Evolutionary conservation across 1,139 yeast genomes (phyloP), one percentile per base, ranked within the genome.

Genomic region (Wickerhamomyces sp.): DNA sequence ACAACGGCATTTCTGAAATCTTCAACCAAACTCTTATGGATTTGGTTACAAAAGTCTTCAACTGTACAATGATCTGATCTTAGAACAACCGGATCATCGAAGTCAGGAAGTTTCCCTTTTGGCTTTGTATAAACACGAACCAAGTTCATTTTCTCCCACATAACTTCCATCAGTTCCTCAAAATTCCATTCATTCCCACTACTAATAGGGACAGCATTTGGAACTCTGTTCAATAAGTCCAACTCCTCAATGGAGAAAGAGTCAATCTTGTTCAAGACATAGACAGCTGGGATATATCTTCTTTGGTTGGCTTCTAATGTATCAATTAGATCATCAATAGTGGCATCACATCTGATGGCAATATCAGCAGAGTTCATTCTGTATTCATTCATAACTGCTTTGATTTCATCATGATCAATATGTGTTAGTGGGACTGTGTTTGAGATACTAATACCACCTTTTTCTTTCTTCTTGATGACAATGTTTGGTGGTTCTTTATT

Each of bases 71-170:
- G 79, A 54, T 83, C 91, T 48, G 77, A 79, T 62, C 95, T 78
- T 62, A 93, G 72, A 48, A 93, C 98, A 52, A 93, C 94, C 2
- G 99, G 99, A 60, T 93, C 97, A 39, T 75, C 75, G 65, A 91
- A 94, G 66, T 94, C 99, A 6, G 99, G 99, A 57, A 84, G 73
- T 57, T 75, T 79, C 31, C 99, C 99, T 74, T 90, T 93, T 43
- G 99, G 99, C 64, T 93, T 93, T 10, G 99, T 93, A 68, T 91
- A 93, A 14, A 93, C 97, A 62, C 99, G 80, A 23, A 91, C 98
- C 64, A 93, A 73, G 57, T 87, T 82, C 59, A 93, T 76, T 60
- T 84, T 79, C 43, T 81, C 84, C 99, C 99, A 93, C 97, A 93
- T 94, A 63, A 81, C 75, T 62, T 91, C 96, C 54, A 93, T 73